Base-by-base conservation (phyloP, 805 yeast species). In the Saccharomycopsis sp. region DNA sequence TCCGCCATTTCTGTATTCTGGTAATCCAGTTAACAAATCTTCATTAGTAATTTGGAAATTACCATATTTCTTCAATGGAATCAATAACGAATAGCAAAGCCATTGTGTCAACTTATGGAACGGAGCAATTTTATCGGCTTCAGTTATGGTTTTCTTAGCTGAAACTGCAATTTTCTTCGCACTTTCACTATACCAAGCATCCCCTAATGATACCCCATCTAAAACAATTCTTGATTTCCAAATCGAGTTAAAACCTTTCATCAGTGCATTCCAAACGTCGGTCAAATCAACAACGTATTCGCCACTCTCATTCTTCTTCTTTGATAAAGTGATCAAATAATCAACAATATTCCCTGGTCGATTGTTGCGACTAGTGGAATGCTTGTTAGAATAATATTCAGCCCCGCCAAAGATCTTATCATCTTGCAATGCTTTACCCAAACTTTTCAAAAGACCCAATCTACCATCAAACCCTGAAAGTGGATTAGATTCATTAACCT, bases 21-120 rank as follows among this genome's bases (percentile, higher is more conserved):
- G 81, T 26, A 75, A 61, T 1, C 80, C 81, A 0, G 81, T 75
- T 63, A 72, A 72, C 43, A 64, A 60, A 5, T 57, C 53, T 37
- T 70, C 64, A 49, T 71, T 66, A 8, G 50, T 45, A 24, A 69
- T 59, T 8, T 52, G 52, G 53, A 75, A 67, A 28, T 52, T 51
- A 3, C 77, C 79, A 47, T 59, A 70, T 14, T 62, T 59, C 41
- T 63, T 65, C 38, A 79, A 60, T 4, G 83, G 84, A 11, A 70
- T 67, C 16, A 79, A 56, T 41, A 79, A 57, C 1, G 85, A 79
- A 55, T 79, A 79, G 17, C 81, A 72, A 7, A 79, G 62, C 85
- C 85, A 79, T 58, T 79, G 85, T 0, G 82, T 76, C 31, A 79
- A 63, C 48, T 79, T 79, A 53, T 79, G 85, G 59, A 79, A 79